Percentiles rank a stretch among this genome's conserved stretches.
Conservation (phyloP, 306 rosid genomes). For the Rubus parviflorus region DNA sequence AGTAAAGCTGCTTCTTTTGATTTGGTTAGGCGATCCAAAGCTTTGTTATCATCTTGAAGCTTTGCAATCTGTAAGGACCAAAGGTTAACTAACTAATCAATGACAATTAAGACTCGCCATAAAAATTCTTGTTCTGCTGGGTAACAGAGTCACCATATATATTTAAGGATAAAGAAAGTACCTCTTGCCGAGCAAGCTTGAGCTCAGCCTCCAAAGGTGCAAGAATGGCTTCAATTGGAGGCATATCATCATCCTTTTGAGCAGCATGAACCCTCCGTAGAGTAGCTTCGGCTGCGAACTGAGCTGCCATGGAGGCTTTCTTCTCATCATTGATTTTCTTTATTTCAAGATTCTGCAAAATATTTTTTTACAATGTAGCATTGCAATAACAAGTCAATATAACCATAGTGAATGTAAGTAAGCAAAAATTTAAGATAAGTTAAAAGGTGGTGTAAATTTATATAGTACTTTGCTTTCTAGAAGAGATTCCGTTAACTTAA, state of each 20-base stretch:
- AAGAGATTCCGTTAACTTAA: constrained; percentile 90
- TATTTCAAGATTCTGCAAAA: constrained; percentile 93
- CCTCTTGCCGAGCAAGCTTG: constrained; percentile 98
- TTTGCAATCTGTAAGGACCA: constrained; percentile 73
- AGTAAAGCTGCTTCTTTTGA: constrained; percentile 97
- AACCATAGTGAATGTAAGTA: constrained; percentile 15
- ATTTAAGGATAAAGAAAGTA: constrained; percentile 29
- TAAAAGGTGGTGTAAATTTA: constrained; percentile 27
- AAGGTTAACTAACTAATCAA: constrained; percentile 35
- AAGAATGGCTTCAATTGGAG: constrained; percentile 98
- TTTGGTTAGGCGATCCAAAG: constrained; percentile 95
- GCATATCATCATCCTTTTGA: constrained; percentile 99
- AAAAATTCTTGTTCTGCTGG: not conserved
- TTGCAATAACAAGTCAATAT: constrained; percentile 6
- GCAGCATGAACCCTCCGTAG: constrained; percentile 99
- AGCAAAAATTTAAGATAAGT: not conserved
- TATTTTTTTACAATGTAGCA: constrained; percentile 20
- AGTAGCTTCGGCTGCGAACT: constrained; percentile 99
- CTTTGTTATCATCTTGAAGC: constrained; percentile 98
- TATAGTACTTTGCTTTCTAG: constrained; percentile 85
- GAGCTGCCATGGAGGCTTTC: constrained; percentile 99
- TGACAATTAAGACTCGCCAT: constrained; percentile 14
- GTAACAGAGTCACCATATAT: constrained; percentile 8
- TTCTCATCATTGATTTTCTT: constrained; percentile 99
- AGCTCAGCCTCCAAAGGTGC: constrained; percentile 99